These are phyloP conservation scores for Thecamonas trahens DNA, from an alignment of 78 protist genomes.

Conservation along the genomic window DNA sequence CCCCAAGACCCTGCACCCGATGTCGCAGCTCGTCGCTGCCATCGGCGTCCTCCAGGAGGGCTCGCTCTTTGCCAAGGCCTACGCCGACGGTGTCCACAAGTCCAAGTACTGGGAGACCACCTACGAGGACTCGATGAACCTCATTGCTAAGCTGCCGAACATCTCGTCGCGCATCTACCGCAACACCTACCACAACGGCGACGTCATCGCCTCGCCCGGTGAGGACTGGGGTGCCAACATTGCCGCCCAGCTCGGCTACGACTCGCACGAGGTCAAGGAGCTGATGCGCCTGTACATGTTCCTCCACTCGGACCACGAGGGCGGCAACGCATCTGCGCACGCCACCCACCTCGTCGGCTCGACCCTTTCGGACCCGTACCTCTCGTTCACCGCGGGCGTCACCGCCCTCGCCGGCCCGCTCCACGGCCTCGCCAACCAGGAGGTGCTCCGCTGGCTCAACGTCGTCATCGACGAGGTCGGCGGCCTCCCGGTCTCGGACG, in stretches of 20 bases:
- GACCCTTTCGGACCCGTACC: slow-evolving; percentile 94
- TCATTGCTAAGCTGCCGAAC: slow-evolving; percentile 88
- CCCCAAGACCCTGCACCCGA: slow-evolving; percentile 90
- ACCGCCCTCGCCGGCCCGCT: slow-evolving; percentile 95
- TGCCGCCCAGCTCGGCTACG: slow-evolving; percentile 71
- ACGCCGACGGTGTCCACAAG: slow-evolving; percentile 80
- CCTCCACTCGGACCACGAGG: slow-evolving; percentile 94
- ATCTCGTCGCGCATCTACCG: slow-evolving; percentile 89
- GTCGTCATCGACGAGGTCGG: slow-evolving; percentile 35
- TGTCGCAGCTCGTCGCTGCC: slow-evolving; percentile 82
- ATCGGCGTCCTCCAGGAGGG: slow-evolving; percentile 66
- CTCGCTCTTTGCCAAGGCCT: slow-evolving; percentile 77
- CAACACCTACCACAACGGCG: slow-evolving; percentile 43
- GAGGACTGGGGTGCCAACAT: slow-evolving; percentile 85
- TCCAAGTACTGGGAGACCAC: slow-evolving; percentile 83
- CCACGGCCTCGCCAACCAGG: slow-evolving; percentile 97
- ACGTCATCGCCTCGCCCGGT: slow-evolving; percentile 1
- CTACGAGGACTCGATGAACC: slow-evolving; percentile 82
- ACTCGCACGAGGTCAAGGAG: slow-evolving; percentile 68
- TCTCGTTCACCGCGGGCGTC: slow-evolving; percentile 86
- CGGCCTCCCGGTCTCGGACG: slow-evolving; percentile 40
- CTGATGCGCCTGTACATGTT: slow-evolving; percentile 89
- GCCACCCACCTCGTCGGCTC: slow-evolving; percentile 94
- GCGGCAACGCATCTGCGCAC: slow-evolving; percentile 80
- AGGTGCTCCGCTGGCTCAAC: slow-evolving; percentile 70